Conservation (phyloP, 306 rosid genomes). For the Vachellia collinsii region DNA sequence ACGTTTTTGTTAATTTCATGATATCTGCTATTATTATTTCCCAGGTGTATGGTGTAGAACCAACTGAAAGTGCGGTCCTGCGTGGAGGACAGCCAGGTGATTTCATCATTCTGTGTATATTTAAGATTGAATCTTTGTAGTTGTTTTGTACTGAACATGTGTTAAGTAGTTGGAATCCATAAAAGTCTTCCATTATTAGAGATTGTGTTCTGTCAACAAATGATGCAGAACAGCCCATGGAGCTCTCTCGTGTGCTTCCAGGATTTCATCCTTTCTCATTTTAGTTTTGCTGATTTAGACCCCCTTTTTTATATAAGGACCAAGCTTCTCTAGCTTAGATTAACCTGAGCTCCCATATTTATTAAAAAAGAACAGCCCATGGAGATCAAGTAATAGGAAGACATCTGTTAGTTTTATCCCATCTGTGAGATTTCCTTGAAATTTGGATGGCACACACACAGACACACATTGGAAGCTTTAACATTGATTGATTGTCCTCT, state of each 20-base stretch:
- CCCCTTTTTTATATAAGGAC: too few relatives aligned
- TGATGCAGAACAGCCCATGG: background rate
- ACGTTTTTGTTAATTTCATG: conserved; percentile 12
- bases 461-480: too few relatives aligned
- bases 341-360: too few relatives aligned
- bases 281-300: too few relatives aligned
- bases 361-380: background rate
- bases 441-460: too few relatives aligned
- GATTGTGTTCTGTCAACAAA: background rate
- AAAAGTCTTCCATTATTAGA: background rate
- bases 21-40: conserved; percentile 21
- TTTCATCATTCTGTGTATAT: conserved; percentile 18
- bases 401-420: background rate
- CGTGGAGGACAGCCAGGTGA: conserved; percentile 80
- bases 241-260: background rate
- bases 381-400: background rate
- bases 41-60: background rate
- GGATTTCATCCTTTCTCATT: too few relatives aligned
- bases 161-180: background rate
- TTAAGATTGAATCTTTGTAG: background rate
- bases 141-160: conserved; percentile 13
- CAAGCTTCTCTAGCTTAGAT: too few relatives aligned
- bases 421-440: too few relatives aligned
- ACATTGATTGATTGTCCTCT: too few relatives aligned
- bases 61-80: conserved; percentile 41